Conservation (phyloP, 192 early-diverging fungal species). For the Backusella parvicylindrica region DNA sequence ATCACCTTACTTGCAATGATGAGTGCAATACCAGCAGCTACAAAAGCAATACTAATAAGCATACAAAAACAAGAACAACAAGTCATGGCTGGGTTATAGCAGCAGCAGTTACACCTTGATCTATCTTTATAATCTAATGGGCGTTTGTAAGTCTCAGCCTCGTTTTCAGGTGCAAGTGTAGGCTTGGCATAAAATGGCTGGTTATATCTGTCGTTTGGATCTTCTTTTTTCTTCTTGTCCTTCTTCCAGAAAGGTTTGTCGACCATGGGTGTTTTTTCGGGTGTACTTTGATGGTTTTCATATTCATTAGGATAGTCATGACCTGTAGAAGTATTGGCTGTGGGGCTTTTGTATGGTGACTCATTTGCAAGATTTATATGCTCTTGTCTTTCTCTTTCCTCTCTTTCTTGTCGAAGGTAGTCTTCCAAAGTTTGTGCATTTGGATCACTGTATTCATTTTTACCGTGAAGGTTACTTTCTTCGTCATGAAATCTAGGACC, state of each 20-base stretch:
- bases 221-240: not conserved
- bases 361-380: not conserved
- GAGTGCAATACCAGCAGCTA: constrained; percentile 33
- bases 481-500: not conserved
- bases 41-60: constrained; percentile 21
- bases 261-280: not conserved
- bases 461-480: not conserved
- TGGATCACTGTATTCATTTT: not conserved
- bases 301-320: not conserved
- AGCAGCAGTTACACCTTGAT: constrained; percentile 19
- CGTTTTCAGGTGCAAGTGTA: constrained; percentile 20
- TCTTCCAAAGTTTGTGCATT: not conserved
- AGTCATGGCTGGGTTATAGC: constrained; percentile 26
- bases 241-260: not conserved
- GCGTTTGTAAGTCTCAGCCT: constrained; percentile 17
- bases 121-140: not conserved
- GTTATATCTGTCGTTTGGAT: not conserved
- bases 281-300: not conserved
- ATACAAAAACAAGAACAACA: constrained; percentile 37
- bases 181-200: not conserved
- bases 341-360: not conserved
- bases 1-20: constrained; percentile 25
- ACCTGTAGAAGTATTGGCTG: not conserved
- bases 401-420: constrained; percentile 7
- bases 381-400: not conserved